These are phyloP conservation scores for Mycena leptocephala DNA, from an alignment of 768 basidiomycete species.

Conservation along the genomic window DNA sequence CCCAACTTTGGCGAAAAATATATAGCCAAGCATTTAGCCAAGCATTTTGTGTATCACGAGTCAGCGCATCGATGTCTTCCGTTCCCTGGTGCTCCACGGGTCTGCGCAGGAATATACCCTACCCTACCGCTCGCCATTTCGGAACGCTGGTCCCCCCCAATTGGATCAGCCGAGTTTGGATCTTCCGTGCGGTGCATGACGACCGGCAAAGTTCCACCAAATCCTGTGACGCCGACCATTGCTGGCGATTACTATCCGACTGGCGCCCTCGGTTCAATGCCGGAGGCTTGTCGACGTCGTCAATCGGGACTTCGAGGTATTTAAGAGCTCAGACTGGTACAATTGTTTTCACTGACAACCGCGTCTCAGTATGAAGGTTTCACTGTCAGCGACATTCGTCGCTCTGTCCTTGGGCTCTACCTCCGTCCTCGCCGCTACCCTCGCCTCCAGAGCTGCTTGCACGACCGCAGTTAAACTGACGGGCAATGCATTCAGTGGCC, in stretches of 20 bases:
- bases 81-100: not conserved
- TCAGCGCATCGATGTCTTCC: not conserved
- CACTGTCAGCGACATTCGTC: constrained; percentile 5
- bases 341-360: not conserved
- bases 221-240: constrained; percentile 7
- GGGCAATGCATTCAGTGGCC: constrained; percentile 16
- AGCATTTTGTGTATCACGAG: constrained; percentile 2
- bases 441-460: constrained; percentile 11
- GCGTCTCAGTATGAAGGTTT: constrained; percentile 15
- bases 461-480: constrained; percentile 8
- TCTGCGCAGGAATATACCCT: not conserved
- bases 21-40: constrained; percentile 2
- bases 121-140: not conserved
- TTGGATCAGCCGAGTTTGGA: not conserved
- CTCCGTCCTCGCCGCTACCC: constrained; percentile 10
- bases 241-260: constrained; percentile 8
- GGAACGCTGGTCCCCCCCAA: not conserved
- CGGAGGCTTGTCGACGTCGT: constrained; percentile 3
- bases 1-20: not conserved
- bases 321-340: not conserved
- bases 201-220: not conserved
- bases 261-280: constrained; percentile 4
- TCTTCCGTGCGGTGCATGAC: not conserved
- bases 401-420: constrained; percentile 9
- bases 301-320: not conserved